Percentiles rank a stretch among this genome's conserved stretches.
phyloP scores from a whole-genome alignment of 495 filamentous ascomycete genomes.

The Tuber microsphaerosporum region DNA sequence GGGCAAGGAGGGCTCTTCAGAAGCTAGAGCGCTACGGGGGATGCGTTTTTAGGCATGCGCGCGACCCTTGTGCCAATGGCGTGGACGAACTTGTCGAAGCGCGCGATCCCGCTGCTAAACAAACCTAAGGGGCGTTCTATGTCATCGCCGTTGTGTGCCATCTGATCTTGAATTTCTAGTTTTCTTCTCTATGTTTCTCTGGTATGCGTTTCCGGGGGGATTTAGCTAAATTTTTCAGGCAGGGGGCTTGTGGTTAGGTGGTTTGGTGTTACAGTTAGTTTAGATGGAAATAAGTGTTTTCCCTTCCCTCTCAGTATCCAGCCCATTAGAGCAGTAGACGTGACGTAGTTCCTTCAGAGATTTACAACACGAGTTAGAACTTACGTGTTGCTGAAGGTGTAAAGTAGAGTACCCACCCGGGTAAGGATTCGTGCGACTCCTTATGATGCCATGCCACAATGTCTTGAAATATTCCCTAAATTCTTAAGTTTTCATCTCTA shows the following conservation, averaged over 20 bases:
- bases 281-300: not conserved
- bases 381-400: not conserved
- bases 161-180: not conserved
- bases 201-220: not conserved
- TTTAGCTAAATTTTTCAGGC: not conserved
- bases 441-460: not conserved
- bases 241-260: not conserved
- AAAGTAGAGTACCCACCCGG: not conserved
- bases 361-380: not conserved
- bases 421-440: not conserved
- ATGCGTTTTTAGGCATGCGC: not conserved
- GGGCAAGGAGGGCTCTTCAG: not conserved
- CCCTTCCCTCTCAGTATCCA: not conserved
- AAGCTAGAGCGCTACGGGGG: not conserved
- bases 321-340: not conserved
- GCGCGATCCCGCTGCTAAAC: not conserved
- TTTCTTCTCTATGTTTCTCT: not conserved
- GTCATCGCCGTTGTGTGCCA: not conserved
- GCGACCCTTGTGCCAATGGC: not conserved
- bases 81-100: constrained; percentile 1
- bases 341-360: not conserved
- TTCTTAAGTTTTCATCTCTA: not conserved
- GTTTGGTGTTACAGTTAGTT: not conserved
- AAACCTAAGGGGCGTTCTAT: not conserved
- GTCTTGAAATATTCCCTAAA: not conserved